A percentile compares a stretch with the other conserved stretches of the same genome.
phyloP scores from a whole-genome alignment of 2,329 filamentous ascomycete species.

The Chaetomium sp. region DNA sequence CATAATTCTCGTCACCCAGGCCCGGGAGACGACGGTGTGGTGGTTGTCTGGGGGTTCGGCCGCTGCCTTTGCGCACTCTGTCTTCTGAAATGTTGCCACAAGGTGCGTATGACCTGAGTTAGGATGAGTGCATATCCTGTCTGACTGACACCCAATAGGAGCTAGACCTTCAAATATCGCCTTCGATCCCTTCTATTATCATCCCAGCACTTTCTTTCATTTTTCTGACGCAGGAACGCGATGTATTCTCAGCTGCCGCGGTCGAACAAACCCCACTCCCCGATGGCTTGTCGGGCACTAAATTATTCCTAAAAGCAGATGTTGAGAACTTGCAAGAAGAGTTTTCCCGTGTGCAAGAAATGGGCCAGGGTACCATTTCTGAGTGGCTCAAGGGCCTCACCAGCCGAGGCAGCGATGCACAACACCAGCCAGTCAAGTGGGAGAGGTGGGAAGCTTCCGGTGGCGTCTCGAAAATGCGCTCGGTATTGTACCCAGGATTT shows the following conservation, averaged over 20 bases:
- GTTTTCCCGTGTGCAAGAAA: slow-evolving; percentile 55
- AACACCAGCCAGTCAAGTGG: slow-evolving; percentile 61
- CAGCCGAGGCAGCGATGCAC: slow-evolving; percentile 51
- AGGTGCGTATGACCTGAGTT: slow-evolving; percentile 43
- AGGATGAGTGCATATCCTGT: slow-evolving; percentile 1
- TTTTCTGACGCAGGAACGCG: slow-evolving; percentile 54
- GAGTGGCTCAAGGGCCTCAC: slow-evolving; percentile 76
- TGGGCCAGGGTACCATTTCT: slow-evolving; percentile 62
- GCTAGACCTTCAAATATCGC: slow-evolving; percentile 59
- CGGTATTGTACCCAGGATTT: slow-evolving; percentile 19
- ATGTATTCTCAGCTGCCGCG: slow-evolving; percentile 51
- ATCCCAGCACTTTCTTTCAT: slow-evolving; percentile 64
- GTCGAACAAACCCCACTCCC: slow-evolving; percentile 47
- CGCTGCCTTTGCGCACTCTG: slow-evolving; percentile 61
- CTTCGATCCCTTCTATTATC: slow-evolving; percentile 52
- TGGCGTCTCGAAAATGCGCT: slow-evolving; percentile 34
- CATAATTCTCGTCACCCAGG: slow-evolving; percentile 51
- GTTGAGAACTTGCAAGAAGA: slow-evolving; percentile 57
- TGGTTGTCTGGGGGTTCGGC: slow-evolving; percentile 65
- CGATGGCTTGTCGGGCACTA: slow-evolving; percentile 48
- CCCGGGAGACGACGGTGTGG: slow-evolving; percentile 54
- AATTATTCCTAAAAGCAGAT: slow-evolving; percentile 59
- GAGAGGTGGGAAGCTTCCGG: slow-evolving; percentile 61
- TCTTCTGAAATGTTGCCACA: slow-evolving; percentile 52
- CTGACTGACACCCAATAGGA: slow-evolving; percentile 46